Conservation (phyloP, 2,329 filamentous ascomycete genomes). For the Sodiomyces alkalinus region DNA sequence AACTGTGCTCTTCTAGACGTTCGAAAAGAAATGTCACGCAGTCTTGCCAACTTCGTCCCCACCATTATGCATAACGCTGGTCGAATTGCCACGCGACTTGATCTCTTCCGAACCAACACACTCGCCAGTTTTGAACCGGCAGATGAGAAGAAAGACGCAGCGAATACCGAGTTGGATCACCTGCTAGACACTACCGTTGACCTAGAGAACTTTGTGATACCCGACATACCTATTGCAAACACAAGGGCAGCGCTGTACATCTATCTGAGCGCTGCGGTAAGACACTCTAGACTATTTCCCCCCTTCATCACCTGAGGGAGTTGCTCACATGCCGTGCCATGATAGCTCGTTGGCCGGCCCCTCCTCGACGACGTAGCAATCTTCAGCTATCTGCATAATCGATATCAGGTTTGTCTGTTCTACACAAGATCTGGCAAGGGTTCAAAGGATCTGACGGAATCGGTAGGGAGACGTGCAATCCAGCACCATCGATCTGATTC, state of each 20-base stretch:
- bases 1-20: too few relatives aligned
- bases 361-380: slow-evolving; percentile 68
- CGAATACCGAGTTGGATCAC: slow-evolving; percentile 38
- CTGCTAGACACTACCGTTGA: slow-evolving; percentile 41
- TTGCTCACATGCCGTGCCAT: slow-evolving; percentile 8
- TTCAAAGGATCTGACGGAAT: too few relatives aligned
- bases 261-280: slow-evolving; percentile 67
- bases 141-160: slow-evolving; percentile 34
- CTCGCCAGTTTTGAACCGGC: slow-evolving; percentile 38
- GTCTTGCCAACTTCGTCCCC: slow-evolving; percentile 37
- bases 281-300: slow-evolving; percentile 12
- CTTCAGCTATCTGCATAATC: slow-evolving; percentile 66
- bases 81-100: slow-evolving; percentile 36
- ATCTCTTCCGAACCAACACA: slow-evolving; percentile 41
- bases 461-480: slow-evolving; percentile 57
- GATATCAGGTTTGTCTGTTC: slow-evolving; percentile 56
- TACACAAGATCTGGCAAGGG: too few relatives aligned
- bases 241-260: slow-evolving; percentile 74
- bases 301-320: not conserved
- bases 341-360: slow-evolving; percentile 66
- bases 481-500: slow-evolving; percentile 67
- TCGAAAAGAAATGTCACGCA: slow-evolving; percentile 34
- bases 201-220: slow-evolving; percentile 36
- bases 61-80: slow-evolving; percentile 41
- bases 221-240: slow-evolving; percentile 56